Base-by-base conservation (phyloP, 2,329 filamentous ascomycete species). In the Aureobasidium sp. region DNA sequence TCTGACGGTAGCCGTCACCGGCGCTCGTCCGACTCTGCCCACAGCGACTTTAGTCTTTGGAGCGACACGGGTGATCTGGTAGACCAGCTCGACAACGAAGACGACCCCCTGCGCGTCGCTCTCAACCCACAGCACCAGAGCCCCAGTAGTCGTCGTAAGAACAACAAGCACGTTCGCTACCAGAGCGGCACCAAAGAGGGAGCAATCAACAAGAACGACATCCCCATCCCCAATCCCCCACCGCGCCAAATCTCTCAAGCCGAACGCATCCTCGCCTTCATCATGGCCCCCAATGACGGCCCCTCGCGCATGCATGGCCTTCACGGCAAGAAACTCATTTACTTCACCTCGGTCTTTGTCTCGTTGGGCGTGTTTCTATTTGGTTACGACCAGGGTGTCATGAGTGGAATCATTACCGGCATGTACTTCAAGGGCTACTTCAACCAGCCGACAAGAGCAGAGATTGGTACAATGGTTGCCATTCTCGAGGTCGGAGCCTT, bases 391-490 rank as follows among this genome's bases (percentile, higher is more conserved):
- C 90, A 94, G 74, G 90, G 90, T 70, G 90, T 94, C 67, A 94
- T 94, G 90, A 93, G 89, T 65, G 83, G 83, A 65, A 84, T 84
- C 67, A 87, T 88, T 71, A 88, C 85, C 63, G 92, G 92, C 66
- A 82, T 85, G 11, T 89, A 88, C 74, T 99, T 99, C 74, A 90
- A 87, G 74, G 86, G 92, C 73, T 96, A 96, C 75, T 97, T 99
- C 77, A 82, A 92, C 70, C 86, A 97, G 69, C 94, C 94, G 22
- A 88, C 90, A 27, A 84, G 85, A 69, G 90, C 91, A 51, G 86
- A 96, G 73, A 87, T 99, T 63, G 94, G 93, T 64, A 97, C 92
- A 31, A 97, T 97, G 88, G 94, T 99, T 63, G 93, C 94, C 67
- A 97, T 99, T 69, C 83, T 99, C 63, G 93, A 97, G 77, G 80